These are phyloP conservation scores for Akanthomyces uredinophilus DNA, from an alignment of 2,329 filamentous ascomycete genomes.

Conservation along the genomic window DNA sequence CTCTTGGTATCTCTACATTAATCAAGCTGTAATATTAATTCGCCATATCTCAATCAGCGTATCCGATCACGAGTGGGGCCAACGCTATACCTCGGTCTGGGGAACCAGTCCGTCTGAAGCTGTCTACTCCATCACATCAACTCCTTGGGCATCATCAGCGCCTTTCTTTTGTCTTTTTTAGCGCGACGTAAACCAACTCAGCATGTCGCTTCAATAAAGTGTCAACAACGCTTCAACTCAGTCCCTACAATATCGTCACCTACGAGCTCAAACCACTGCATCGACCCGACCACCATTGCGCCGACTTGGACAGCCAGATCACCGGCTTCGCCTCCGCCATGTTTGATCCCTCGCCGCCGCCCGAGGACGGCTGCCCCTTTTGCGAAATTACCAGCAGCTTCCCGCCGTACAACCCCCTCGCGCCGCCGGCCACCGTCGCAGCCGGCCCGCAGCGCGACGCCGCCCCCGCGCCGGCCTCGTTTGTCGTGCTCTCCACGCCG, in stretches of 20 bases:
- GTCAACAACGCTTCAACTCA: background rate
- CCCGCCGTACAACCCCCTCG: constrained; percentile 39
- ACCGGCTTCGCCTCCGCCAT: constrained; percentile 14
- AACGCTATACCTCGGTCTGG: constrained; percentile 11
- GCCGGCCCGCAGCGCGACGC: constrained; percentile 21
- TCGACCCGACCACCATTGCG: background rate
- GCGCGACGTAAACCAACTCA: background rate
- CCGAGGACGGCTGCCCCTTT: constrained; percentile 50
- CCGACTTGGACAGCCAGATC: background rate
- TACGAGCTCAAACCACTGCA: background rate
- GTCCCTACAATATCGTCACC: background rate
- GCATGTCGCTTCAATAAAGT: background rate
- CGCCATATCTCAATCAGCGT: background rate
- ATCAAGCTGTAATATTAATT: background rate
- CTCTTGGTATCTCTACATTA: too few species aligned
- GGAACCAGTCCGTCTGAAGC: background rate
- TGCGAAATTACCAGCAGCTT: constrained; percentile 53
- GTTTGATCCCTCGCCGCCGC: constrained; percentile 32
- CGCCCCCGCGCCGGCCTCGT: constrained; percentile 39
- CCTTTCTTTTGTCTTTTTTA: background rate
- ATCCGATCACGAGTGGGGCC: constrained; percentile 6
- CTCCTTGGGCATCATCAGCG: background rate
- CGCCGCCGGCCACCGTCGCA: constrained; percentile 36
- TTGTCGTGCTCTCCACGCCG: constrained; percentile 72
- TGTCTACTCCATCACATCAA: background rate